Percentiles rank a stretch among this genome's conserved stretches.
phyloP scores from a whole-genome alignment of 2,329 filamentous ascomycete species.

The Venturia aucupariae region DNA sequence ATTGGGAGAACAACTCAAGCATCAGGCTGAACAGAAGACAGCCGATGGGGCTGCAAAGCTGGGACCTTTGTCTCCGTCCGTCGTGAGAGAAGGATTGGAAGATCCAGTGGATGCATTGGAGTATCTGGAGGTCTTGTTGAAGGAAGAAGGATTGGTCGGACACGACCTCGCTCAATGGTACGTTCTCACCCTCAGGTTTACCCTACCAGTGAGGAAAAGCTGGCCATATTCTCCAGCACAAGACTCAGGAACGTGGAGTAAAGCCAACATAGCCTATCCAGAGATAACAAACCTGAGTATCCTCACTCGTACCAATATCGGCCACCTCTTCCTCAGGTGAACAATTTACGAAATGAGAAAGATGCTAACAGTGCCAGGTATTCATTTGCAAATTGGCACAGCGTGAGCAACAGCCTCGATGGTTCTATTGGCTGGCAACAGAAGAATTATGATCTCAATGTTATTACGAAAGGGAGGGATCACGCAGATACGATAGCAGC shows the following conservation, averaged over 20 bases:
- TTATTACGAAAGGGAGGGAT: conserved; percentile 9
- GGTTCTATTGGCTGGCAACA: conserved; percentile 12
- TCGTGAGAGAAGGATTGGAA: conserved; percentile 5
- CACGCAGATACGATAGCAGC: conserved; percentile 11
- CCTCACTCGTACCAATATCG: neutral
- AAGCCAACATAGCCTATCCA: neutral
- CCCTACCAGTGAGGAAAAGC: neutral
- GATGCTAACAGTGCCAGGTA: neutral
- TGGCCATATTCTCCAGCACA: neutral
- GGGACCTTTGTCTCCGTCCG: neutral
- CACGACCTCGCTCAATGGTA: conserved; percentile 12
- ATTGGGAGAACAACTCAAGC: conserved; percentile 15
- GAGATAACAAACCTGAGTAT: neutral
- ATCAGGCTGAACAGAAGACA: conserved; percentile 20
- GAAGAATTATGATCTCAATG: conserved; percentile 8
- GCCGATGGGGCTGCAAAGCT: neutral
- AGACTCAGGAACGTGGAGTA: neutral
- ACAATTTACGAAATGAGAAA: neutral
- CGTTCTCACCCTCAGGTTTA: neutral
- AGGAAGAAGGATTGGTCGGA: conserved; percentile 11
- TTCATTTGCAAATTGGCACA: conserved; percentile 11
- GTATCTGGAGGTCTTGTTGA: conserved; percentile 6
- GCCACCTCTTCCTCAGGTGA: neutral
- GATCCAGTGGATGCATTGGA: conserved; percentile 1
- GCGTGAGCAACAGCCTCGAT: conserved; percentile 1